Conservation (phyloP, 306 rosid species). For the Cucurbita pepo region DNA sequence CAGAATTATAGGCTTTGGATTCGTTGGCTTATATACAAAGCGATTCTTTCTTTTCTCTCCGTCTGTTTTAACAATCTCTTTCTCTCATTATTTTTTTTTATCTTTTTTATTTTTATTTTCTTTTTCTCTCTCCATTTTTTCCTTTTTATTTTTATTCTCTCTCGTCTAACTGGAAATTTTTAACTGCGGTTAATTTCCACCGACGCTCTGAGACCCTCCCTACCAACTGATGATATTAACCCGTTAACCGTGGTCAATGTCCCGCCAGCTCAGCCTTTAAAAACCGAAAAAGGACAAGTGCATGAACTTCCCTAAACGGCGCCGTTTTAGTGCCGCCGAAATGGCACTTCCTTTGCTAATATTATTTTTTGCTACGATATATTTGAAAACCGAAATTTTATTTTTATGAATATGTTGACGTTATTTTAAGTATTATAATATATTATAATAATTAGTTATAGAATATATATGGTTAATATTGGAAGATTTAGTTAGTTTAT, state of each 20-base stretch:
- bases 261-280: neutral
- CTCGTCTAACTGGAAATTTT: neutral
- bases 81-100: neutral
- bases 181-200: conserved; percentile 31
- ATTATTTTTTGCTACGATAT: no score
- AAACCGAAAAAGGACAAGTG: neutral
- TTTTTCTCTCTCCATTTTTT: neutral
- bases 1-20: conserved; percentile 18
- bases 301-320: neutral
- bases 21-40: conserved; percentile 56
- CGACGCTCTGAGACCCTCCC: conserved; percentile 18
- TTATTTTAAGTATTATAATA: no score
- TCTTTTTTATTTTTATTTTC: neutral
- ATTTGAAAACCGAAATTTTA: no score
- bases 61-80: neutral
- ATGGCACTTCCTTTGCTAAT: neutral
- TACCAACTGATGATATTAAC: conserved; percentile 19
- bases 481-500: no score
- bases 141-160: neutral
- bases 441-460: no score
- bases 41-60: neutral
- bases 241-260: conserved; percentile 10
- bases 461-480: no score
- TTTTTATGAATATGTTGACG: no score
- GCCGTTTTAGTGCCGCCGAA: neutral